Conservation (phyloP, 306 rosid genomes). For the Ceratonia siliqua region DNA sequence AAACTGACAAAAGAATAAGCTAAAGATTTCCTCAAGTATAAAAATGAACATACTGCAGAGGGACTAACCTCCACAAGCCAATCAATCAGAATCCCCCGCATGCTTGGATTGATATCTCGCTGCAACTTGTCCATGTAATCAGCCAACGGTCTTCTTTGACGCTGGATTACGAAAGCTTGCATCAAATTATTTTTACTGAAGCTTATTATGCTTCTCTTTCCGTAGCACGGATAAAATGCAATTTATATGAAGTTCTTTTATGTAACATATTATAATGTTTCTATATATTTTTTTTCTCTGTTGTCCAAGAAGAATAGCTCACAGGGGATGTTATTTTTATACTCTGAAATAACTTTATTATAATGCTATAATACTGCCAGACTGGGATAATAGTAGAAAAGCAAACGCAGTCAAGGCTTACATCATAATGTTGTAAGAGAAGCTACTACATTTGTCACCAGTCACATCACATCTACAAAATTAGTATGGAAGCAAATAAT, state of each 20-base stretch:
- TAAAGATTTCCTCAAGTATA: not conserved
- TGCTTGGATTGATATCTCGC: slow-evolving; percentile 67
- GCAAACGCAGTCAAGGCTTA: too few relatives aligned
- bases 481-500: too few relatives aligned
- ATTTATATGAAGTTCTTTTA: slow-evolving; percentile 3
- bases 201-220: slow-evolving; percentile 13
- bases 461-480: too few relatives aligned
- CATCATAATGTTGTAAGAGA: too few relatives aligned
- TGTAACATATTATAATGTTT: not conserved
- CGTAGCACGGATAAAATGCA: not conserved
- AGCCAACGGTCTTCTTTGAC: slow-evolving; percentile 59
- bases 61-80: slow-evolving; percentile 92
- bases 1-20: not conserved
- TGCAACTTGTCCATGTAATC: slow-evolving; percentile 76
- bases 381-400: not conserved
- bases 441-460: too few relatives aligned
- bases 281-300: not conserved
- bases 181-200: slow-evolving; percentile 8
- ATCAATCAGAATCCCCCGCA: slow-evolving; percentile 82
- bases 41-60: slow-evolving; percentile 9
- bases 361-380: slow-evolving; percentile 11
- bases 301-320: slow-evolving; percentile 13
- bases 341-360: slow-evolving; percentile 1
- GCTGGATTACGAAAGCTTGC: slow-evolving; percentile 44
- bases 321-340: slow-evolving; percentile 1